A percentile compares a stretch with the other conserved stretches of the same genome.
phyloP scores from a whole-genome alignment of 352 stramenopile species.

The Globisporangium iwayamae region DNA sequence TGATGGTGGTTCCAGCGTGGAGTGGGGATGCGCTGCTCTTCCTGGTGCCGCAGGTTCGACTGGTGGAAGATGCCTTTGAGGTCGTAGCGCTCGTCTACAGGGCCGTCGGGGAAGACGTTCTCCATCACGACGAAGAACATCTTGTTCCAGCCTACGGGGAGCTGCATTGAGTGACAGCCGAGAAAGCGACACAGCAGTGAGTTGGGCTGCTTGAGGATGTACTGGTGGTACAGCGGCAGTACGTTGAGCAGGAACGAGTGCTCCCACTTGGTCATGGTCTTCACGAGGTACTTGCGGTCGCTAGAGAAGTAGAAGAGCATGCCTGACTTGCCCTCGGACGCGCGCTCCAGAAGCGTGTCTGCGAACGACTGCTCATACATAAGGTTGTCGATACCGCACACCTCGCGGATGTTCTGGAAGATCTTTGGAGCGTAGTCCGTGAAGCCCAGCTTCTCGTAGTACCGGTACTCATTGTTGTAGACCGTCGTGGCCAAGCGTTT shows the following conservation, averaged over 20 bases:
- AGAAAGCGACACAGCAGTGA: constrained; percentile 80
- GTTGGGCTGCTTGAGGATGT: constrained; percentile 78
- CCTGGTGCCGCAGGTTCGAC: constrained; percentile 43
- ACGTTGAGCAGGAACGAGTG: constrained; percentile 82
- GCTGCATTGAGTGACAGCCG: constrained; percentile 85
- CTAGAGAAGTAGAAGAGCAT: constrained; percentile 90
- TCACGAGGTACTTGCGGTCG: constrained; percentile 82
- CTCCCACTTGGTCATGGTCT: constrained; percentile 88
- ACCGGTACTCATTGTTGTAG: constrained; percentile 79
- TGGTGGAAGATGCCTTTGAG: constrained; percentile 83
- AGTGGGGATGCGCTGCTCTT: constrained; percentile 29
- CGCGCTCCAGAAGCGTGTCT: constrained; percentile 76
- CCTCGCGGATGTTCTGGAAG: constrained; percentile 79
- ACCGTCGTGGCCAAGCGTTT: constrained; percentile 78
- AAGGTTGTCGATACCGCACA: constrained; percentile 72
- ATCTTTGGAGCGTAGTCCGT: constrained; percentile 84
- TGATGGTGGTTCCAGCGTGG: constrained; percentile 27
- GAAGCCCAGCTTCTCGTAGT: constrained; percentile 85
- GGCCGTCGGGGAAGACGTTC: constrained; percentile 78
- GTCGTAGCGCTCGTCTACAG: constrained; percentile 79
- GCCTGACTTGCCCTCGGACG: constrained; percentile 81
- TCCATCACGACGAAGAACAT: constrained; percentile 91
- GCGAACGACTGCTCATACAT: constrained; percentile 85
- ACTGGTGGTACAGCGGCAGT: constrained; percentile 81
- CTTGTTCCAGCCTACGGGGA: constrained; percentile 87